A percentile compares a stretch with the other conserved stretches of the same genome.
These are phyloP conservation scores for Wickerhamomyces tratensis DNA, from an alignment of 805 yeast genomes.

Conservation along the genomic window DNA sequence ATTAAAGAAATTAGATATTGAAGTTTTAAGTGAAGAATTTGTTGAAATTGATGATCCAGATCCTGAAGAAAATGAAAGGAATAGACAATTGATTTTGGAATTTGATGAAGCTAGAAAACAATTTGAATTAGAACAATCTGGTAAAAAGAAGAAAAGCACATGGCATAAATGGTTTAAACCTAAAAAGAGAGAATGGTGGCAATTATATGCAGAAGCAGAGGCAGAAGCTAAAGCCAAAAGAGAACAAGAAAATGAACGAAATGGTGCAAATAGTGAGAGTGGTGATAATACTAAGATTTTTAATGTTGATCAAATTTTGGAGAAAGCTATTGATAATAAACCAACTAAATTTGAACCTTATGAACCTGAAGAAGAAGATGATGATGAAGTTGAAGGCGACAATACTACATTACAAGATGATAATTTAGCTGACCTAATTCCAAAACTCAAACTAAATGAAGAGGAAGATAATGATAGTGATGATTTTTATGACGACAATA, in stretches of 20 bases:
- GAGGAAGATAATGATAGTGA: slow-evolving; percentile 5
- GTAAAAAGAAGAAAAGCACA: slow-evolving; percentile 25
- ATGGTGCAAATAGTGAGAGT: no score
- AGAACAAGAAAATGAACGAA: neutral
- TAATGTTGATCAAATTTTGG: slow-evolving; percentile 32
- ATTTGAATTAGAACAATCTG: slow-evolving; percentile 34
- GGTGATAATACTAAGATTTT: slow-evolving; percentile 19
- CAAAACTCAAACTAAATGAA: slow-evolving; percentile 1
- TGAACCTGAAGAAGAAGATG: slow-evolving; percentile 1
- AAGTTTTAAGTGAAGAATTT: slow-evolving; percentile 82
- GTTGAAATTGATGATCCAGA: slow-evolving; percentile 95
- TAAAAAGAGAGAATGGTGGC: slow-evolving; percentile 52
- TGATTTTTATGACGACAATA: neutral
- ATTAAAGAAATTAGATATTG: slow-evolving; percentile 60
- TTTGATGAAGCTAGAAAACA: slow-evolving; percentile 77
- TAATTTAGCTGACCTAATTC: neutral
- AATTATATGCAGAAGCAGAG: slow-evolving; percentile 19
- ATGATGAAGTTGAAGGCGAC: slow-evolving; percentile 12
- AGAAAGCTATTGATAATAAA: slow-evolving; percentile 24
- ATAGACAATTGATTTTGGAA: slow-evolving; percentile 72
- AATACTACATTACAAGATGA: neutral
- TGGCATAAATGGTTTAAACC: slow-evolving; percentile 40
- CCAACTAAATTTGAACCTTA: slow-evolving; percentile 2
- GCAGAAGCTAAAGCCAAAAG: slow-evolving; percentile 7
- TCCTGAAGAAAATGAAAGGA: slow-evolving; percentile 76